Percentiles rank a stretch among this genome's conserved stretches.
These are phyloP conservation scores for Ascochyta lentis DNA, from an alignment of 2,329 filamentous ascomycete genomes.

Conservation along the genomic window DNA sequence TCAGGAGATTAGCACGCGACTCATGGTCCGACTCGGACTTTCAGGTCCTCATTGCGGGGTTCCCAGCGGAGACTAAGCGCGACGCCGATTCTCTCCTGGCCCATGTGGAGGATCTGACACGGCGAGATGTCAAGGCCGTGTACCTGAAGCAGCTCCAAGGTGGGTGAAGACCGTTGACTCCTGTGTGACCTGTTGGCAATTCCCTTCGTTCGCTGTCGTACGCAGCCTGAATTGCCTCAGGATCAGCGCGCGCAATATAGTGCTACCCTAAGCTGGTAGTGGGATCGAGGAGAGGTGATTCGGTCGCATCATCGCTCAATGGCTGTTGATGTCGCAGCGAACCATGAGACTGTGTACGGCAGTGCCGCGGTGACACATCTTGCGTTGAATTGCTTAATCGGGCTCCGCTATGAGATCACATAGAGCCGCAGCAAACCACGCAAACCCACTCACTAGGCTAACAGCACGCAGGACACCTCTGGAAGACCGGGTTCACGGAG, in stretches of 20 bases:
- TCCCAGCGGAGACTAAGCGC: slow-evolving; percentile 68
- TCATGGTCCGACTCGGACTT: slow-evolving; percentile 73
- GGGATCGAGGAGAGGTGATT: slow-evolving; percentile 27
- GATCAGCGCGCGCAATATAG: slow-evolving; percentile 29
- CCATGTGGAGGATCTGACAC: slow-evolving; percentile 74
- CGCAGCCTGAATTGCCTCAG: slow-evolving; percentile 7
- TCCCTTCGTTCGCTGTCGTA: slow-evolving; percentile 16
- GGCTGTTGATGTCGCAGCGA: slow-evolving; percentile 29
- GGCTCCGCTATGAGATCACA: slow-evolving; percentile 22
- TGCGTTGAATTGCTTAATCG: slow-evolving; percentile 14
- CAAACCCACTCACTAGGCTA: slow-evolving; percentile 27
- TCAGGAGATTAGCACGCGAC: slow-evolving; percentile 67
- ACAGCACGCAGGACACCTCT: slow-evolving; percentile 66
- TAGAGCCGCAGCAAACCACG: slow-evolving; percentile 3
- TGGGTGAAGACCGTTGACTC: slow-evolving; percentile 28
- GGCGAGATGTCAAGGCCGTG: slow-evolving; percentile 74
- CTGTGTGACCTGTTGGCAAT: slow-evolving; percentile 19
- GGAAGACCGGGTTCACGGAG: slow-evolving; percentile 74
- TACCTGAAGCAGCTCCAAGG: slow-evolving; percentile 79
- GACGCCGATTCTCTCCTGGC: slow-evolving; percentile 66
- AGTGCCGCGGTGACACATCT: slow-evolving; percentile 3
- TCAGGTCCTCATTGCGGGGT: slow-evolving; percentile 71
- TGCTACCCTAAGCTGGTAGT: slow-evolving; percentile 27
- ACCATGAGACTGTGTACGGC: slow-evolving; percentile 16
- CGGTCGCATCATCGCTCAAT: slow-evolving; percentile 35